Evolutionary conservation across 495 filamentous ascomycete species (phyloP).

Genomic region (Tetracladium setigerum): DNA sequence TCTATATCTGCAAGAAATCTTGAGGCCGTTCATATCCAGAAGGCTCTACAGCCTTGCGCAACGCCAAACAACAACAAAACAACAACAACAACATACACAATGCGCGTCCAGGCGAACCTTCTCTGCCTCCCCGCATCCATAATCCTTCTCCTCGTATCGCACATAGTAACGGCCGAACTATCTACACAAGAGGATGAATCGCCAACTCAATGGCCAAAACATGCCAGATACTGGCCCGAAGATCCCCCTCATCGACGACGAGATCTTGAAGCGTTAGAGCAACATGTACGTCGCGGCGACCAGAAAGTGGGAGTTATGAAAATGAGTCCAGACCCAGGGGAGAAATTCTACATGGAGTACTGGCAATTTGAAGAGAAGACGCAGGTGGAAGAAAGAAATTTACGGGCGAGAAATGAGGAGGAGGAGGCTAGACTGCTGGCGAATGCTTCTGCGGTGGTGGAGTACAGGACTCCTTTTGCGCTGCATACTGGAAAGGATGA

Average conservation of each 20-base stretch:
- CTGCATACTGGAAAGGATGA: slow-evolving; percentile 10
- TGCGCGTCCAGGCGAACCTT: slow-evolving; percentile 31
- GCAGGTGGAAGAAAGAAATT: background rate
- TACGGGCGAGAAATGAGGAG: slow-evolving; percentile 14
- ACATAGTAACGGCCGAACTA: background rate
- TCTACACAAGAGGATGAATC: slow-evolving; percentile 6
- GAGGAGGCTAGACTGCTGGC: slow-evolving; percentile 9
- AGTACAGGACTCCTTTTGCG: slow-evolving; percentile 15
- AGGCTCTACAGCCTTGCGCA: slow-evolving; percentile 1
- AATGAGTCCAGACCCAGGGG: slow-evolving; percentile 73
- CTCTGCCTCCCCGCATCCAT: slow-evolving; percentile 39
- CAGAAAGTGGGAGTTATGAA: slow-evolving; percentile 50
- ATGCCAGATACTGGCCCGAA: slow-evolving; percentile 33
- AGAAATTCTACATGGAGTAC: slow-evolving; percentile 72
- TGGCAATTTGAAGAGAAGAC: slow-evolving; percentile 42
- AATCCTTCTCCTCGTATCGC: slow-evolving; percentile 34
- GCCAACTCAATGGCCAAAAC: slow-evolving; percentile 29
- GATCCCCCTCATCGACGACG: slow-evolving; percentile 27
- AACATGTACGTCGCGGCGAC: slow-evolving; percentile 23
- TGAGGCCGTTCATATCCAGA: background rate
- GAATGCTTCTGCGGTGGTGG: slow-evolving; percentile 11
- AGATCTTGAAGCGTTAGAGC: slow-evolving; percentile 23
- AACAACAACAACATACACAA: slow-evolving; percentile 11
- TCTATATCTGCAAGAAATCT: too few relatives aligned
- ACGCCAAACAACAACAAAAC: background rate